Percentiles rank a stretch among this genome's conserved stretches.
Conservation (phyloP, 1,284 basidiomycete genomes). For the Acaromyces ingoldii region DNA sequence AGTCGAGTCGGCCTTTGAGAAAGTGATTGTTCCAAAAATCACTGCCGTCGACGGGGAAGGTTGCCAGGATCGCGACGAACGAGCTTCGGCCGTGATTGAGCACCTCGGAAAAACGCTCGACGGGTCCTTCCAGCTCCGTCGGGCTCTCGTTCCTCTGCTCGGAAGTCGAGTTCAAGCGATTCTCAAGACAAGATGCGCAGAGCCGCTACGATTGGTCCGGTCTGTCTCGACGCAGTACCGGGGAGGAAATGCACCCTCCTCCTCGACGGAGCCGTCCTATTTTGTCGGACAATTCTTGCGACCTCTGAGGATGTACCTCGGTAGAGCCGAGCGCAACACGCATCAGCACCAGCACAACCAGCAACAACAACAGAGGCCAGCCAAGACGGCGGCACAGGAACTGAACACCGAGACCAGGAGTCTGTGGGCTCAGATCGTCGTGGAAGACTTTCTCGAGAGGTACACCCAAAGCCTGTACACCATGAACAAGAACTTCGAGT, state of each 20-base stretch:
- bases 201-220: constrained; percentile 77
- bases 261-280: constrained; percentile 63
- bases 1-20: neutral
- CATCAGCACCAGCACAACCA: neutral
- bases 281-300: constrained; percentile 76
- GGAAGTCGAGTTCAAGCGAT: constrained; percentile 52
- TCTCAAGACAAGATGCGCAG: constrained; percentile 71
- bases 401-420: constrained; percentile 14
- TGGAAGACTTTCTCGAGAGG: constrained; percentile 15
- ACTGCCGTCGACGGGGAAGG: neutral
- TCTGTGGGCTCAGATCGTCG: constrained; percentile 12
- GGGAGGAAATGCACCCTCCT: neutral
- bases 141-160: neutral
- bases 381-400: constrained; percentile 7
- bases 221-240: constrained; percentile 82
- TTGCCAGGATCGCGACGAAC: neutral
- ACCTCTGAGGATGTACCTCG: constrained; percentile 57
- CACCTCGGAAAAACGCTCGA: neutral
- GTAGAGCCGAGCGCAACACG: neutral
- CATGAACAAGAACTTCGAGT: constrained; percentile 43
- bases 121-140: neutral
- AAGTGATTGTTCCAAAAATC: constrained; percentile 8
- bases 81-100: neutral
- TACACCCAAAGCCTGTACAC: constrained; percentile 34
- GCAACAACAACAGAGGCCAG: neutral